phyloP scores from a whole-genome alignment of 257 asterid genomes.

The Knoxia roxburghii region DNA sequence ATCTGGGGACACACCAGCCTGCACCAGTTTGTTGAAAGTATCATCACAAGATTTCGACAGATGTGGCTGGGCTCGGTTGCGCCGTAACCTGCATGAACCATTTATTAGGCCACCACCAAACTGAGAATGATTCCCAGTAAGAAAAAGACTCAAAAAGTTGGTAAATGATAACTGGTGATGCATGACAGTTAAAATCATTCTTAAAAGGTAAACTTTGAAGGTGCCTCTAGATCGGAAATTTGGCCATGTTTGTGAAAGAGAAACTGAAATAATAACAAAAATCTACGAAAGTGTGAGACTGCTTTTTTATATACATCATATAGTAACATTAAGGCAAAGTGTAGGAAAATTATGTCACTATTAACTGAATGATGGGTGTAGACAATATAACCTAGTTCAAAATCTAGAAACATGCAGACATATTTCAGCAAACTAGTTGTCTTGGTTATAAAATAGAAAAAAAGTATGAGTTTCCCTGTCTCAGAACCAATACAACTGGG shows the following conservation, averaged over 20 bases:
- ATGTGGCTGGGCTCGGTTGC: slow-evolving; percentile 45
- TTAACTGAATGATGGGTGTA: background rate
- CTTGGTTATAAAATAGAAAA: no score
- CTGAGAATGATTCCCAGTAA: background rate
- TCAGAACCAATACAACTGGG: background rate
- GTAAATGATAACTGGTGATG: background rate
- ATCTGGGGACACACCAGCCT: slow-evolving; percentile 73
- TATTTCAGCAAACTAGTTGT: background rate
- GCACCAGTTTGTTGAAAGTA: slow-evolving; percentile 72
- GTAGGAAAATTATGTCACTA: background rate
- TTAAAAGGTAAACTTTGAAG: background rate
- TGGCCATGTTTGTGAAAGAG: background rate
- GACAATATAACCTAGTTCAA: background rate
- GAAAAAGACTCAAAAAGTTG: background rate
- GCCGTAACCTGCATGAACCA: slow-evolving; percentile 60
- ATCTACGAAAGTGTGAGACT: background rate
- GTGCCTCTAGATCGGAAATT: background rate
- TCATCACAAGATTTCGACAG: slow-evolving; percentile 92
- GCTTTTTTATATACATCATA: background rate
- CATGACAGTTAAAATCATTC: background rate
- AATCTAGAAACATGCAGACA: background rate
- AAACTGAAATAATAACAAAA: background rate
- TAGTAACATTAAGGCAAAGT: background rate
- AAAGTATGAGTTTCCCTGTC: background rate
- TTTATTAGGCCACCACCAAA: slow-evolving; percentile 2